Evolutionary conservation across 345 rosid species (phyloP).

Genomic region (Eucalyptus pumila): DNA sequence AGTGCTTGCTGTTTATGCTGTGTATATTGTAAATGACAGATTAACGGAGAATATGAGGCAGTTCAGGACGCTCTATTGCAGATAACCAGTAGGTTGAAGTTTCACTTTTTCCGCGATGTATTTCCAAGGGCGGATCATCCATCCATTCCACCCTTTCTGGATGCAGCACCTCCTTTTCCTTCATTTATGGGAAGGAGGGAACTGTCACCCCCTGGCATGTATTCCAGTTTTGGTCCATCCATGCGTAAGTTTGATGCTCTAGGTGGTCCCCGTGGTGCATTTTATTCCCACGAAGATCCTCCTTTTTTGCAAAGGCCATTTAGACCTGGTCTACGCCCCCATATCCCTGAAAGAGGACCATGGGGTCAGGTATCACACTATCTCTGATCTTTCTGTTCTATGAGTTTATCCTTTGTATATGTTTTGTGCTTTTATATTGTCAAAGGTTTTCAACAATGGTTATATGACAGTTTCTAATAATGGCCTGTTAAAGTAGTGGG

Average conservation of each 20-base stretch:
- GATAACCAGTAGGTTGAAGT: constrained; percentile 52
- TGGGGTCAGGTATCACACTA: constrained; percentile 52
- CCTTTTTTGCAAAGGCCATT: constrained; percentile 34
- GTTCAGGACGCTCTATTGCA: constrained; percentile 66
- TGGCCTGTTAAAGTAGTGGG: neutral
- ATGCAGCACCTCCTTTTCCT: constrained; percentile 44
- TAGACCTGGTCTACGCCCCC: constrained; percentile 34
- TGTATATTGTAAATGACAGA: constrained; percentile 12
- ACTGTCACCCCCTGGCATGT: constrained; percentile 42
- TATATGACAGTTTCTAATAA: neutral
- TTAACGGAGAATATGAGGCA: constrained; percentile 51
- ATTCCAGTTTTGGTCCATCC: constrained; percentile 28
- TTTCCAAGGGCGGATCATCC: constrained; percentile 36
- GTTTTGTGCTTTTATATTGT: neutral
- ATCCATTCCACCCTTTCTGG: constrained; percentile 34
- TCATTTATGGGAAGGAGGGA: constrained; percentile 53
- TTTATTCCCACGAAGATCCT: constrained; percentile 40
- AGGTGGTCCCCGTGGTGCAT: constrained; percentile 37
- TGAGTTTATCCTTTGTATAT: neutral
- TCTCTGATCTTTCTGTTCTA: neutral
- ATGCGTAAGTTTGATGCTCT: constrained; percentile 39
- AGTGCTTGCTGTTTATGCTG: neutral
- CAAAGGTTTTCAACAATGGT: neutral
- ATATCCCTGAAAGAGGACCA: constrained; percentile 47
- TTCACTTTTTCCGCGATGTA: constrained; percentile 49